Evolutionary conservation across 495 filamentous ascomycete species (phyloP), one percentile per base, ranked within the genome.

Genomic region (Hypoxylon fragiforme): DNA sequence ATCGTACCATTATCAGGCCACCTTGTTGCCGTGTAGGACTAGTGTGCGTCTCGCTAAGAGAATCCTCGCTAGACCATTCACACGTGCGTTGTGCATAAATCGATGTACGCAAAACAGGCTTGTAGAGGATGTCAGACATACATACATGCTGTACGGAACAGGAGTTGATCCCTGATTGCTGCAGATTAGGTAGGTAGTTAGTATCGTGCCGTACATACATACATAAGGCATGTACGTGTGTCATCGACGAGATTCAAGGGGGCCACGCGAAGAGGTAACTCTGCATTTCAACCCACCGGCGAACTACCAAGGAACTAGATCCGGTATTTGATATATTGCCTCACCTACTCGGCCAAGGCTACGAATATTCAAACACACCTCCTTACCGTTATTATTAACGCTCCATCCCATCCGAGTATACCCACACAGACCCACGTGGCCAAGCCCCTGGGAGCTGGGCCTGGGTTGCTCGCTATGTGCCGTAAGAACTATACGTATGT

Each of bases 1-100:
- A 39, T 57, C 47, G 42, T 51, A 50, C 41, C 41, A 50, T 16
- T 3, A 51, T 57, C 54, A 57, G 15, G 54, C 54, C 47, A 50
- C 43, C 28, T 19, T n/a, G 15, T 1, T 15, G 7, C 13, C 13
- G 13, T 37, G 13, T 18, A 7, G 31, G 26, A 3, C 34, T 5
- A 15, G 3, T n/a, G 7, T 37, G 11, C 13, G 34, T 21, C 36
- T 32, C 7, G 20, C 26, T 21, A 11, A n/a, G n/a, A 16, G 5
- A n/a, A n/a, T n/a, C 47, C 32, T 50, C 37, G 46, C 46, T 40
- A 40, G 31, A 35, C n/a, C 31, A 7, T 3, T 12, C 12, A 4
- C 31, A 35, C 31, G n/a, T 35, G 31, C 34, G 3, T 16, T 13
- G 13, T 37, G 34, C 34, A 37, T 37, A 37, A 4, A 14, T n/a